Evolutionary conservation across 164 flowering plant species (phyloP), one percentile per base, ranked within the genome.

Genomic region (Malania oleifera): DNA sequence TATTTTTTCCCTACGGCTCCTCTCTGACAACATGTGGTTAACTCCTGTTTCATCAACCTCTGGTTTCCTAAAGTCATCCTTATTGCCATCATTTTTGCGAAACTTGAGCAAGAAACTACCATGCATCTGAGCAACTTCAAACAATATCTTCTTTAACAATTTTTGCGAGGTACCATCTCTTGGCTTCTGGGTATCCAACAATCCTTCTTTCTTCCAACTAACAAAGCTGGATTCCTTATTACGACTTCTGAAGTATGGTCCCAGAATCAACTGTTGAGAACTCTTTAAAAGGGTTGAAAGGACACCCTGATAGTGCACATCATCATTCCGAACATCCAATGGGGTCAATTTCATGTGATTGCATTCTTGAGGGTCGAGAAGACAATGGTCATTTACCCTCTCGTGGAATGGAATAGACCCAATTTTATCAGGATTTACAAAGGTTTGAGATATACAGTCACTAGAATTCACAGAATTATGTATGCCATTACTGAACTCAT

Each of bases 381-480:
- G 1, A 17, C 43, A 10, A 0, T 39, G 43, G 17, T 39, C 14
- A n/a, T n/a, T n/a, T n/a, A n/a, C 37, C 37, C 9, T 31, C 5
- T 38, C 14, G 2, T 38, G 41, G 13, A 7, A 7, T 38, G 41
- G 7, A 38, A 11, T 15, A 17, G 53, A 5, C 13, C 3, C 18
- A 24, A 23, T 8, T 13, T 50, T 50, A 7, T 50, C 29, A 25
- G 28, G 53, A 24, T 50, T 50, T 27, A 50, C 3, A 13, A 50
- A 50, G 17, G 53, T 50, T 17, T 50, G 53, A 50, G 53, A 50
- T 50, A 50, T 24, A 17, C 53, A 50, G 18, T 50, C 53, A 24
- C 28, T 3, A 25, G 28, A 27, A 29, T 18, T 18, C 3, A 18
- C 7, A 11, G 28, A 25, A 25, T 50, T 15, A 5, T 50, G 53